Evolutionary conservation across 2,329 filamentous ascomycete genomes (phyloP).

Genomic region (Epichloe brachyelytri): DNA sequence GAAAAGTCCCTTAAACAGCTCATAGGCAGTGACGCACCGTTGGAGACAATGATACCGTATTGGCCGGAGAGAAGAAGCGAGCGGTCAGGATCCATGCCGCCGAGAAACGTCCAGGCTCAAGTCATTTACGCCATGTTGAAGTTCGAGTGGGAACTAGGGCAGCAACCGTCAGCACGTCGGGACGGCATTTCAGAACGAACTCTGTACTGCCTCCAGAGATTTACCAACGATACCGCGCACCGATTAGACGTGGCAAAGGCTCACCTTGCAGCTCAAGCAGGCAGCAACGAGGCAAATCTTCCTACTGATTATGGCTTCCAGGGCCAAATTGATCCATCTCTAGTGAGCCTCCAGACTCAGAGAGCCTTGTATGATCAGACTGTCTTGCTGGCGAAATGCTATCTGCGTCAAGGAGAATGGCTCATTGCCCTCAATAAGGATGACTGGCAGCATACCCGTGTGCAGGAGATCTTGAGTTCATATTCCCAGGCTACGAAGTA

Average conservation of each 20-base stretch:
- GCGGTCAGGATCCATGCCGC: conserved; percentile 9
- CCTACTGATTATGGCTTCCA: conserved; percentile 37
- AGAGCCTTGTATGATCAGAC: conserved; percentile 47
- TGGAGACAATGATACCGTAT: conserved; percentile 48
- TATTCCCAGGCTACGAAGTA: conserved; percentile 88
- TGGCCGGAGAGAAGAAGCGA: conserved; percentile 31
- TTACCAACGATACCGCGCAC: conserved; percentile 46
- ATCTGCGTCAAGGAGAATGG: conserved; percentile 94
- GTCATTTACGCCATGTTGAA: conserved; percentile 96
- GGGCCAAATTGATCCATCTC: conserved; percentile 29
- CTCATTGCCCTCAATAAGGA: conserved; percentile 73
- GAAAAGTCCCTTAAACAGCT: conserved; percentile 90
- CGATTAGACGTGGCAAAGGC: conserved; percentile 39
- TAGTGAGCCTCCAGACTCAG: conserved; percentile 37
- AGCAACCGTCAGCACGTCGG: conserved; percentile 34
- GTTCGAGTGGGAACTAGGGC: conserved; percentile 84
- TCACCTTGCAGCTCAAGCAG: conserved; percentile 33
- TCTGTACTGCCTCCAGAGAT: conserved; percentile 44
- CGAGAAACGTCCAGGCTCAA: conserved; percentile 49
- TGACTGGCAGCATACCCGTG: conserved; percentile 77
- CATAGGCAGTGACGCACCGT: conserved; percentile 56
- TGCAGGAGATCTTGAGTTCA: conserved; percentile 79
- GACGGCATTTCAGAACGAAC: conserved; percentile 39
- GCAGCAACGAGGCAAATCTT: conserved; percentile 29
- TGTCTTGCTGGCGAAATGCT: conserved; percentile 81